Conservation (phyloP, 2,329 filamentous ascomycete species). For the Clonostachys rhizophaga region DNA sequence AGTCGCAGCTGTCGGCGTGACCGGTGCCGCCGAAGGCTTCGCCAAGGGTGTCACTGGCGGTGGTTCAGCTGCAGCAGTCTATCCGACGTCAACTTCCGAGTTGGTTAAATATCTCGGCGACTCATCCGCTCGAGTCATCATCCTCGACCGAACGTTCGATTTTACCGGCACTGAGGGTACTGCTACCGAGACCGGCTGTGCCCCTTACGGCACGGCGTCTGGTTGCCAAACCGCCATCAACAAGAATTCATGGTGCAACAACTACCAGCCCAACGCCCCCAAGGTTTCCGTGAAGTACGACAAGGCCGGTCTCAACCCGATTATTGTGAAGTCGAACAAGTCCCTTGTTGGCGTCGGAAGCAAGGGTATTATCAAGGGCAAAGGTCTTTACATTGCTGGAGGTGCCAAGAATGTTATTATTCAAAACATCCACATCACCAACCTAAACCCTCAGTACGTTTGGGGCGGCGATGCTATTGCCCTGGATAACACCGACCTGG, state of each 20-base stretch:
- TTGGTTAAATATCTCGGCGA: slow-evolving; percentile 55
- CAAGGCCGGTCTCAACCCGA: slow-evolving; percentile 44
- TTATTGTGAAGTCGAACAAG: slow-evolving; percentile 53
- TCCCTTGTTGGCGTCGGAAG: slow-evolving; percentile 44
- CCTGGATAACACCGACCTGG: slow-evolving; percentile 35
- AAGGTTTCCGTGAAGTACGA: slow-evolving; percentile 39
- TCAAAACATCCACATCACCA: slow-evolving; percentile 51
- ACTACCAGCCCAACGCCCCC: slow-evolving; percentile 48
- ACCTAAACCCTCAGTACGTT: slow-evolving; percentile 52
- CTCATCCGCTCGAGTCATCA: slow-evolving; percentile 46
- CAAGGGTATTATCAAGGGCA: slow-evolving; percentile 51
- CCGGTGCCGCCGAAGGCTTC: slow-evolving; percentile 32
- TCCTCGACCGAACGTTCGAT: slow-evolving; percentile 51
- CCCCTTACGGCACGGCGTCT: slow-evolving; percentile 49
- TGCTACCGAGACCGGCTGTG: slow-evolving; percentile 48
- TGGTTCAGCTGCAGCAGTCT: slow-evolving; percentile 46
- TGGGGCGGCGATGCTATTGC: slow-evolving; percentile 58
- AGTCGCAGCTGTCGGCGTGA: slow-evolving; percentile 20
- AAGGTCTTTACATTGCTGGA: slow-evolving; percentile 45
- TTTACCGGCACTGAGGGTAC: slow-evolving; percentile 52
- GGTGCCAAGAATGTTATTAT: slow-evolving; percentile 52
- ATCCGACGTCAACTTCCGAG: slow-evolving; percentile 47
- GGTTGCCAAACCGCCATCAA: slow-evolving; percentile 41
- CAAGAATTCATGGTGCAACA: slow-evolving; percentile 49
- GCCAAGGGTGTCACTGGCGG: slow-evolving; percentile 54